Percentiles rank a stretch among this genome's conserved stretches.
Conservation (phyloP, 352 stramenopile species). For the Phytophthora fragariae region DNA sequence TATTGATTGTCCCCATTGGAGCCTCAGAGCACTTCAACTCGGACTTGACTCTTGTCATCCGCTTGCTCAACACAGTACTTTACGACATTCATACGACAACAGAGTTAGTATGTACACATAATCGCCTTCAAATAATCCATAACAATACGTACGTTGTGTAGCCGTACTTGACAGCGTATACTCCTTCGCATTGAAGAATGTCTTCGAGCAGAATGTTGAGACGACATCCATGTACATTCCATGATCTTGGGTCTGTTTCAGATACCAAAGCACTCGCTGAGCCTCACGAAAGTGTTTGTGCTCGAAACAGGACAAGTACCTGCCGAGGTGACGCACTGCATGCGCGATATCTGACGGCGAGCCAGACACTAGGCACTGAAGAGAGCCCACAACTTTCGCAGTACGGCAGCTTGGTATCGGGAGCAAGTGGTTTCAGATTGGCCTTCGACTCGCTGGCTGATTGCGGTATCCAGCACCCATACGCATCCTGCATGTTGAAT, state of each 20-base stretch:
- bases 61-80: too few species aligned
- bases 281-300: conserved; percentile 7
- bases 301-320: conserved; percentile 8
- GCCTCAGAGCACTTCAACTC: too few species aligned
- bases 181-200: too few species aligned
- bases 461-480: conserved; percentile 9
- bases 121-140: too few species aligned
- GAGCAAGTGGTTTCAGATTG: neutral
- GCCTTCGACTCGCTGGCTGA: conserved; percentile 5
- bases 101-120: too few species aligned
- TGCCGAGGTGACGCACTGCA: conserved; percentile 17
- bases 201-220: too few species aligned
- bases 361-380: conserved; percentile 22
- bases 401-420: neutral
- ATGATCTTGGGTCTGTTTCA: conserved; percentile 10
- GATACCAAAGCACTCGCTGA: conserved; percentile 3
- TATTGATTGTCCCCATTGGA: too few species aligned
- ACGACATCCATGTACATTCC: conserved; percentile 13
- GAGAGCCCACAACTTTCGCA: neutral
- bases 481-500: neutral
- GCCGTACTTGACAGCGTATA: too few species aligned
- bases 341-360: conserved; percentile 23
- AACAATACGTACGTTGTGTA: too few species aligned
- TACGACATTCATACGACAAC: too few species aligned
- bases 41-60: too few species aligned